These are phyloP conservation scores for Zostera marina DNA, from an alignment of 116 monocot genomes.

Conservation along the genomic window DNA sequence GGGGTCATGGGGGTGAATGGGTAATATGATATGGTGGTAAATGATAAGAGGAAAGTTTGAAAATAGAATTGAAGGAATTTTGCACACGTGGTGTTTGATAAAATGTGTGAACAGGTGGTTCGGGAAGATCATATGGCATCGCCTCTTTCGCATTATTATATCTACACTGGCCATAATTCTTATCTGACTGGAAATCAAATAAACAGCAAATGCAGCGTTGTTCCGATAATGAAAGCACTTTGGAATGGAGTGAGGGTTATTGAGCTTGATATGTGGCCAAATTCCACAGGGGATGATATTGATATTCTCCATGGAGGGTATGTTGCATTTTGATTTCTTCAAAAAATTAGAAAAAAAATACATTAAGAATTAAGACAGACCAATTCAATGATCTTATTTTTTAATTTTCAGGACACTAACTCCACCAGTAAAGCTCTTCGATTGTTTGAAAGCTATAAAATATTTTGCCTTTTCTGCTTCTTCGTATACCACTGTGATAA, in stretches of 20 bases:
- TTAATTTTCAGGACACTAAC: constrained; percentile 46
- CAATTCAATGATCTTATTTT: too few species aligned
- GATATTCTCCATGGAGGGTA: constrained; percentile 58
- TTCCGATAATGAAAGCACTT: constrained; percentile 54
- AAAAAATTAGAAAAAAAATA: too few species aligned
- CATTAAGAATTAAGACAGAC: too few species aligned
- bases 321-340: not conserved
- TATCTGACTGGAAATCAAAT: constrained; percentile 69
- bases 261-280: constrained; percentile 73
- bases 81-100: not conserved
- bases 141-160: constrained; percentile 54
- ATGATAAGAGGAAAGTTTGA: too few species aligned
- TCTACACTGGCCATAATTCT: constrained; percentile 68
- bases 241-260: constrained; percentile 56
- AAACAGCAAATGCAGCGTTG: constrained; percentile 58
- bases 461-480: constrained; percentile 56
- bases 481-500: constrained; percentile 57
- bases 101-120: too few species aligned
- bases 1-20: too few species aligned
- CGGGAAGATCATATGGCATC: constrained; percentile 39
- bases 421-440: constrained; percentile 51
- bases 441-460: constrained; percentile 62
- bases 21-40: too few species aligned
- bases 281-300: constrained; percentile 38
- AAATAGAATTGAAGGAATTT: too few species aligned